Base-by-base conservation (phyloP, 352 stramenopile species). In the Thalassiosira mediterranea region DNA sequence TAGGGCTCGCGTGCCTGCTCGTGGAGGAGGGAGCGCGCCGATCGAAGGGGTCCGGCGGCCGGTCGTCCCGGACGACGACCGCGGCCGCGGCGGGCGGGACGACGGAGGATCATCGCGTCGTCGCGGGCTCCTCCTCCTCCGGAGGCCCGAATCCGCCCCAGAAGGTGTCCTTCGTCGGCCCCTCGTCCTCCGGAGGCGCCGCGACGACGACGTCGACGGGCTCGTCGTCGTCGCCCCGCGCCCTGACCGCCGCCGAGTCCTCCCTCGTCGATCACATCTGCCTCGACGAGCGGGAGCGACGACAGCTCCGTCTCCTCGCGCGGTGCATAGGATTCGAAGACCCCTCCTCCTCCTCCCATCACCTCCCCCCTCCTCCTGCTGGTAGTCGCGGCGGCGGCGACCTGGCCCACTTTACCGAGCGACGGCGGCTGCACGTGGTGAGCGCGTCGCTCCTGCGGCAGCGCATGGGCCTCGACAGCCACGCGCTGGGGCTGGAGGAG, bases 401-500 rank as follows among this genome's bases (percentile, higher is more conserved):
- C 38, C 46, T 88, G 8, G 85, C 44, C 4, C 64, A 60, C 4
- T 91, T 90, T 48, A 13, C 34, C 26, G 83, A 89, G 65, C 64
- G 72, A 10, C 34, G 67, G 23, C 64, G 78, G 60, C 59, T 91
- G 13, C 84, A 88, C 48, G 75, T 91, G 32, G 76, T 91, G 34
- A 81, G 73, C 42, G 73, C 61, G 13, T 48, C 52, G 53, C 62
- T 87, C 38, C 56, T 90, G 25, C 71, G 74, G 42, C 69, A 87
- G 23, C 65, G 87, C 42, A 67, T 90, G 29, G 25, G 81, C 31
- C 66, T 87, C 11, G 84, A 93, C 66, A 75, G 61, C 0, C 88
- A 93, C 73, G 83, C 86, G 69, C 57, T 89, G 42, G 77, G 82
- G 25, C 81, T 88, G 0, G 86, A 88, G 44, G 81, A 93, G 62